Conservation (phyloP, 1,139 yeast species). For the Taphrina sp. region DNA sequence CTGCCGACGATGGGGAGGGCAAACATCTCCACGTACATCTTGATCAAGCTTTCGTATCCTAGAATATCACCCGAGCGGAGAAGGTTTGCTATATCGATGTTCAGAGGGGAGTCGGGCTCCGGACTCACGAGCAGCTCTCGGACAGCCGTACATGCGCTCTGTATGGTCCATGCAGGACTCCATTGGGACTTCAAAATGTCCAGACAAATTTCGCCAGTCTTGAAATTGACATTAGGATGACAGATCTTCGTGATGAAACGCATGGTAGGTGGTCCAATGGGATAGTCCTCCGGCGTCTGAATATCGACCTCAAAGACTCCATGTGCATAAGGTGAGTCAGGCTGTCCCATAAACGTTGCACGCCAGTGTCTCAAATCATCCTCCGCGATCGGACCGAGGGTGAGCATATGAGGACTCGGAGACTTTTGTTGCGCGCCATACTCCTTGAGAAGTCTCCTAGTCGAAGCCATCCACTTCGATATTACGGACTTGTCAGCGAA, state of each 20-base stretch:
- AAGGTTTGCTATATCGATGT: slow-evolving; percentile 81
- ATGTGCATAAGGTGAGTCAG: slow-evolving; percentile 52
- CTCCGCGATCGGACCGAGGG: slow-evolving; percentile 38
- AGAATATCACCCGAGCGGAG: slow-evolving; percentile 56
- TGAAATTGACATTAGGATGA: slow-evolving; percentile 71
- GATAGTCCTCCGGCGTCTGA: slow-evolving; percentile 57
- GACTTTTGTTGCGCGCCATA: slow-evolving; percentile 12
- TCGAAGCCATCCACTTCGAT: no score
- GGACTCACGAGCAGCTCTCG: slow-evolving; percentile 68
- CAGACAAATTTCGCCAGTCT: slow-evolving; percentile 78
- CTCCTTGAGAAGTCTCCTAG: slow-evolving; percentile 19
- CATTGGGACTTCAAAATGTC: slow-evolving; percentile 66
- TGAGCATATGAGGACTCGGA: slow-evolving; percentile 23
- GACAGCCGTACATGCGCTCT: slow-evolving; percentile 69
- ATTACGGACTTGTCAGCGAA: no score
- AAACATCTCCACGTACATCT: slow-evolving; percentile 55
- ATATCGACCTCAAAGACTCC: slow-evolving; percentile 62
- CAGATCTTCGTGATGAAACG: slow-evolving; percentile 57
- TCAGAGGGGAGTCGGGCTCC: slow-evolving; percentile 81
- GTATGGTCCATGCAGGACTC: slow-evolving; percentile 88
- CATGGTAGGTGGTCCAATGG: slow-evolving; percentile 66
- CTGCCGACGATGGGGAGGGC: slow-evolving; percentile 38
- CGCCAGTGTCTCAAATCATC: slow-evolving; percentile 57
- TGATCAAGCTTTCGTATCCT: slow-evolving; percentile 63
- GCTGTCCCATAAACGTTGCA: slow-evolving; percentile 56